Evolutionary conservation across 176 grass and related monocot species (phyloP).

Genomic region (Triticum dicoccoides): DNA sequence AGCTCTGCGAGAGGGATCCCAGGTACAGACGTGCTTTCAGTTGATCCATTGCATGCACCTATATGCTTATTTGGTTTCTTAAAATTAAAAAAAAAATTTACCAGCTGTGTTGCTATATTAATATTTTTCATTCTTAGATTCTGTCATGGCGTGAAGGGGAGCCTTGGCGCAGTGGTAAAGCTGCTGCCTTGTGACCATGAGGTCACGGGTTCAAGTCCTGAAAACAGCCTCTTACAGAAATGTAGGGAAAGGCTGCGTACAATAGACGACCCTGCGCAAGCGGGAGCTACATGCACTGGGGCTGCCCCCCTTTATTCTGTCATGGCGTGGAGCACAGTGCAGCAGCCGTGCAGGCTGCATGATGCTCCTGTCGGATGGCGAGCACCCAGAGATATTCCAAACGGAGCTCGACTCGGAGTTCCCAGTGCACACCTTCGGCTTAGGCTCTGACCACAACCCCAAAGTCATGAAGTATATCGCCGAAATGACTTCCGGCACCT

Average conservation of each 20-base stretch:
- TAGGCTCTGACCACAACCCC: neutral
- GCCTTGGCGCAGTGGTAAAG: too few relatives aligned
- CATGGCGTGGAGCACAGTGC: neutral
- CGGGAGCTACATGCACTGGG: too few relatives aligned
- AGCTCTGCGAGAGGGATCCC: neutral
- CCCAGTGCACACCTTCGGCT: neutral
- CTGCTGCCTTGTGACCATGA: too few relatives aligned
- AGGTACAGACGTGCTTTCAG: neutral
- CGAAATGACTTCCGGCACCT: neutral
- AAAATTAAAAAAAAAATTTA: neutral
- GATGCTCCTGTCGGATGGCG: neutral
- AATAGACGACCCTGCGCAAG: too few relatives aligned
- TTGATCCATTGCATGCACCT: neutral
- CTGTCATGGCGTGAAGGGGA: accelerated
- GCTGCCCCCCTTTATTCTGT: too few relatives aligned
- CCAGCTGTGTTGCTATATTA: neutral
- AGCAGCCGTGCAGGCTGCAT: neutral
- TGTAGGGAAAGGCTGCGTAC: too few relatives aligned
- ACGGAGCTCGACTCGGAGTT: neutral
- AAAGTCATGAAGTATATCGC: neutral
- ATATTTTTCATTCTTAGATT: neutral
- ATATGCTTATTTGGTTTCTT: neutral
- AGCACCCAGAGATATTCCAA: neutral
- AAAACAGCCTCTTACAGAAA: too few relatives aligned
- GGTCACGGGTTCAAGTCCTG: too few relatives aligned